phyloP scores from a whole-genome alignment of 1,139 yeast species.

The Debaryomyces sp. region DNA sequence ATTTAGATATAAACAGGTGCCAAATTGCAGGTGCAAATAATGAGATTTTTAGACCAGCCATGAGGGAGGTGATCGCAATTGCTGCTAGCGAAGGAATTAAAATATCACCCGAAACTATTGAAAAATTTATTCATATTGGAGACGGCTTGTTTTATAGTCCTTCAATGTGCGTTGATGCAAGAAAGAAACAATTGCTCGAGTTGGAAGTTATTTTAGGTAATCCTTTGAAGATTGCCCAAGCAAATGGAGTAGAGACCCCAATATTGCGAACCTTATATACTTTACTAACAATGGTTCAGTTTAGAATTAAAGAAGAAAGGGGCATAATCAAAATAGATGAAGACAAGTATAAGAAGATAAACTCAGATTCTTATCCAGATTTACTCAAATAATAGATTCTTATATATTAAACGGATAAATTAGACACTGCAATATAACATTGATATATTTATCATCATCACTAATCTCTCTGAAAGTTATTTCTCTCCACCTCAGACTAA shows the following conservation, averaged over 20 bases:
- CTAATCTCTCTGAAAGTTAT: too few species aligned
- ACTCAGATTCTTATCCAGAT: slow-evolving; percentile 33
- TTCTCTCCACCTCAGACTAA: too few species aligned
- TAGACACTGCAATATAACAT: background rate
- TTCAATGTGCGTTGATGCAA: slow-evolving; percentile 72
- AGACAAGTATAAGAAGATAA: slow-evolving; percentile 26
- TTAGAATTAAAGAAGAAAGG: slow-evolving; percentile 55
- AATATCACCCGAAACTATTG: slow-evolving; percentile 46
- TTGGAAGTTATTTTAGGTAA: slow-evolving; percentile 73
- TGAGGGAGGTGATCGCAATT: slow-evolving; percentile 62
- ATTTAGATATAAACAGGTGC: slow-evolving; percentile 58
- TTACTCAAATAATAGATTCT: background rate
- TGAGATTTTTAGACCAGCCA: slow-evolving; percentile 57
- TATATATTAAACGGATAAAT: background rate
- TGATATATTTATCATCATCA: too few species aligned
- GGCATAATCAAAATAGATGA: slow-evolving; percentile 42
- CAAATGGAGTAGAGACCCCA: slow-evolving; percentile 61
- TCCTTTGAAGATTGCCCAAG: slow-evolving; percentile 62
- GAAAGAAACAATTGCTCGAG: slow-evolving; percentile 72
- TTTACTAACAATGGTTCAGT: slow-evolving; percentile 61
- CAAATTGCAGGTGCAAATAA: slow-evolving; percentile 58
- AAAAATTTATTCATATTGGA: slow-evolving; percentile 57
- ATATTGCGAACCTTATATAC: slow-evolving; percentile 57
- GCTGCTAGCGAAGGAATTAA: slow-evolving; percentile 67
- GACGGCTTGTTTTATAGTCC: slow-evolving; percentile 70